These are phyloP conservation scores for Penicillium janthinellum DNA, from an alignment of 2,329 filamentous ascomycete species.

Conservation along the genomic window DNA sequence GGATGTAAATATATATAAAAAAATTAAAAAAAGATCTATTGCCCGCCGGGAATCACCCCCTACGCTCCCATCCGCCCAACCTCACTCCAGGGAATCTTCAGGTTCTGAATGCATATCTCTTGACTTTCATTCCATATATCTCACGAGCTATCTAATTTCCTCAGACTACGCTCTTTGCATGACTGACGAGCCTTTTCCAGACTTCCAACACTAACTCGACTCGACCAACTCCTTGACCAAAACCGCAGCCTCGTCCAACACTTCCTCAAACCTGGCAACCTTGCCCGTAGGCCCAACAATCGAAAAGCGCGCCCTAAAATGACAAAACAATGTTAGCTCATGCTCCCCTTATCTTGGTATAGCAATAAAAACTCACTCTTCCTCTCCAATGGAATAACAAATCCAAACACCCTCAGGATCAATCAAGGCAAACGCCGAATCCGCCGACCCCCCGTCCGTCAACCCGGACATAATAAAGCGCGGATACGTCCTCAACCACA, in stretches of 20 bases:
- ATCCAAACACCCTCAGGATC: conserved; percentile 3
- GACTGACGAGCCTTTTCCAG: too few relatives aligned
- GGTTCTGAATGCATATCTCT: too few relatives aligned
- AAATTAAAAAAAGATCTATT: too few relatives aligned
- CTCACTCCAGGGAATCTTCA: too few relatives aligned
- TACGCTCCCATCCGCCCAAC: too few relatives aligned
- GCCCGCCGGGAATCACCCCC: too few relatives aligned
- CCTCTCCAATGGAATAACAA: conserved; percentile 4
- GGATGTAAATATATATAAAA: too few relatives aligned
- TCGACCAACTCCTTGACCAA: neutral
- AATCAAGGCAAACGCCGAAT: conserved; percentile 12
- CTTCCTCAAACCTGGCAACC: conserved; percentile 2
- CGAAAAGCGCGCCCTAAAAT: conserved; percentile 2
- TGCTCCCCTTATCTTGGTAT: neutral
- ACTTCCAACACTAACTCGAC: neutral
- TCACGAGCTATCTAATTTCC: too few relatives aligned
- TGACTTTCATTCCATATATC: too few relatives aligned
- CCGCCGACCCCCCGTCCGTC: neutral
- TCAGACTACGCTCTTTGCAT: too few relatives aligned
- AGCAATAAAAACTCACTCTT: neutral
- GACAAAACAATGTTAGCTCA: conserved; percentile 2
- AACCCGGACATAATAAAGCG: conserved; percentile 1
- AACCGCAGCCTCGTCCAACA: neutral
- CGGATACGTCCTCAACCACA: conserved; percentile 5
- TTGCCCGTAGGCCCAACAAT: neutral